Evolutionary conservation across 352 stramenopile genomes (phyloP).

Genomic region (Salisapilia sapeloensis): DNA sequence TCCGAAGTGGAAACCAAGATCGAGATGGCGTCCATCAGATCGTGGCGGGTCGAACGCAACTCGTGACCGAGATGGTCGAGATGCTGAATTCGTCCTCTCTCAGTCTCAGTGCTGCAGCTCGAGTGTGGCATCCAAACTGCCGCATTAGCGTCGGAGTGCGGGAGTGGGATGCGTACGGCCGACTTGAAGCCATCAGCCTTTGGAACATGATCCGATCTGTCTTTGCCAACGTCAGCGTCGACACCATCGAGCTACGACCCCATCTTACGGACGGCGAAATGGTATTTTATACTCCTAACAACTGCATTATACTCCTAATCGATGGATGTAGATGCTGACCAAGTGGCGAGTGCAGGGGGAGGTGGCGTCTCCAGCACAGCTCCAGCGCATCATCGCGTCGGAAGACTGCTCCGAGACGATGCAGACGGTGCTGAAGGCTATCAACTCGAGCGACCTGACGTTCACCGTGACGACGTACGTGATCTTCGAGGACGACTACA

Average conservation of each 20-base stretch:
- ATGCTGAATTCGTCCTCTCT: slow-evolving; percentile 51
- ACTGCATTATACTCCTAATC: too few species aligned
- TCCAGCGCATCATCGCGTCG: slow-evolving; percentile 40
- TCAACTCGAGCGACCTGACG: slow-evolving; percentile 67
- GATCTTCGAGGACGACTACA: slow-evolving; percentile 53
- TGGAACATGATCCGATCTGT: slow-evolving; percentile 73
- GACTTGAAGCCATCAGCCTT: slow-evolving; percentile 50
- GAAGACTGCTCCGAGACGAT: slow-evolving; percentile 56
- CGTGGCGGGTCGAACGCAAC: slow-evolving; percentile 44
- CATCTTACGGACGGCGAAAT: slow-evolving; percentile 64
- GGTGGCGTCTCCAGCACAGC: slow-evolving; percentile 37
- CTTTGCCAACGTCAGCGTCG: slow-evolving; percentile 54
- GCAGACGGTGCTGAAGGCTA: slow-evolving; percentile 41
- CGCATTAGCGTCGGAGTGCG: slow-evolving; percentile 53
- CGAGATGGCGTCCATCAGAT: slow-evolving; percentile 27
- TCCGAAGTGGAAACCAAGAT: slow-evolving; percentile 9
- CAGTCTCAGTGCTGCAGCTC: slow-evolving; percentile 39
- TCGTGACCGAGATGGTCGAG: slow-evolving; percentile 71
- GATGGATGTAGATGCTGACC: slow-evolving; percentile 30
- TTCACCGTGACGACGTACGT: slow-evolving; percentile 76
- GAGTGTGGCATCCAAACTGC: slow-evolving; percentile 62
- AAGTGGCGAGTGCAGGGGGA: slow-evolving; percentile 74
- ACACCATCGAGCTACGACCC: slow-evolving; percentile 63
- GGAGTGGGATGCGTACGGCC: slow-evolving; percentile 63
- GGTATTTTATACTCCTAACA: slow-evolving; percentile 5